Conservation (phyloP, 768 basidiomycete genomes). For the Boletus subcaerulescens region DNA sequence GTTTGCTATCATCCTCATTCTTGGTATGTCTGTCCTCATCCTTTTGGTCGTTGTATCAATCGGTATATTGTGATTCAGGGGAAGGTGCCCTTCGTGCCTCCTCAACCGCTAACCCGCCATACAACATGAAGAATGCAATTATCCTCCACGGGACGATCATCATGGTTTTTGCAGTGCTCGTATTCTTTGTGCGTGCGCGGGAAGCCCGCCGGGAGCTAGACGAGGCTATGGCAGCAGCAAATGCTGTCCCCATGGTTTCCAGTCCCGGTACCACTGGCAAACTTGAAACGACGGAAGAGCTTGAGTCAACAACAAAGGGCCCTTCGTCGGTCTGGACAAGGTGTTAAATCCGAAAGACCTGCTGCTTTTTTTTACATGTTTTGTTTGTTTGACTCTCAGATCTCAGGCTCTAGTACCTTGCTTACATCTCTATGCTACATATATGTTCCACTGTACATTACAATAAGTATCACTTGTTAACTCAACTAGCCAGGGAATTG, state of each 20-base stretch:
- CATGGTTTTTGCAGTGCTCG: constrained; percentile 33
- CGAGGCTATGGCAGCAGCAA: constrained; percentile 42
- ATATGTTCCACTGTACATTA: no score
- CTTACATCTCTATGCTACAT: no score
- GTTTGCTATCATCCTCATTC: constrained; percentile 57
- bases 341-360: no score
- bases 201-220: constrained; percentile 65
- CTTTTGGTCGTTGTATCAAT: background rate
- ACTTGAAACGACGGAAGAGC: background rate
- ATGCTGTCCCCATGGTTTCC: background rate
- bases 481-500: no score
- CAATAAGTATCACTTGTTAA: no score
- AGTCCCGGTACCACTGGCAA: background rate
- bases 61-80: constrained; percentile 34
- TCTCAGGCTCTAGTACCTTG: no score
- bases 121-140: constrained; percentile 66
- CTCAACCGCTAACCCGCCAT: constrained; percentile 58
- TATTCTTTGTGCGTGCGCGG: constrained; percentile 56
- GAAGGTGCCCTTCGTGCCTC: constrained; percentile 67
- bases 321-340: background rate
- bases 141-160: constrained; percentile 63
- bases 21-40: constrained; percentile 43
- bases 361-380: no score
- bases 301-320: background rate
- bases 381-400: no score